Conservation (phyloP, 2,329 filamentous ascomycete species). For the Elsinoe fawcettii region DNA sequence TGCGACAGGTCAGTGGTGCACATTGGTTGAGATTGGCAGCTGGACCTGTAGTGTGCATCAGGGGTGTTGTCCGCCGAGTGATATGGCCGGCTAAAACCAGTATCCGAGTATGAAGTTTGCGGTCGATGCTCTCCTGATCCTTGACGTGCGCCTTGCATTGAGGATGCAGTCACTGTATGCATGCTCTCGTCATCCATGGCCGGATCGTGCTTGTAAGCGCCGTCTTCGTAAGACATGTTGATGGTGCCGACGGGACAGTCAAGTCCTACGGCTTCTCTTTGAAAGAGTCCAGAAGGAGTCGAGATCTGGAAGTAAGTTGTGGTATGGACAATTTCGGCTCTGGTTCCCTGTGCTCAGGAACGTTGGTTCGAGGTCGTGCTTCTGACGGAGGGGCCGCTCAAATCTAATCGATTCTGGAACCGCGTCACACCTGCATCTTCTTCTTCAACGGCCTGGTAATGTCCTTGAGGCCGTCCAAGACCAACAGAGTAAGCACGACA, state of each 20-base stretch:
- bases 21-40: conserved; percentile 35
- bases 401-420: conserved; percentile 8
- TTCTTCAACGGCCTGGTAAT: not conserved
- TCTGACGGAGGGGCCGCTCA: conserved; percentile 13
- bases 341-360: not conserved
- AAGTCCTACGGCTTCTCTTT: not conserved
- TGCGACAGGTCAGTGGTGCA: conserved; percentile 26
- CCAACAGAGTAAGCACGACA: not conserved
- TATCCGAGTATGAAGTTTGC: conserved; percentile 48
- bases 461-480: not conserved
- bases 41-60: conserved; percentile 28
- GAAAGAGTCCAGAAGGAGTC: not conserved
- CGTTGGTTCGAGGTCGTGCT: conserved; percentile 11
- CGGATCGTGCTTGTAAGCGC: conserved; percentile 23
- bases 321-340: conserved; percentile 13
- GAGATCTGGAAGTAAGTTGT: not conserved
- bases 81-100: conserved; percentile 38
- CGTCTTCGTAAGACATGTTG: conserved; percentile 13
- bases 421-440: not conserved
- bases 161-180: conserved; percentile 41
- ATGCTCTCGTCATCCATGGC: conserved; percentile 41
- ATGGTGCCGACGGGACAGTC: not conserved
- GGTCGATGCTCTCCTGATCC: conserved; percentile 41
- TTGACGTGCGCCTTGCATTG: conserved; percentile 21
- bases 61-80: conserved; percentile 36